Percentiles rank a stretch among this genome's conserved stretches.
Evolutionary conservation across 2,329 filamentous ascomycete species (phyloP).

Genomic region (Dothideomycetes sp.): DNA sequence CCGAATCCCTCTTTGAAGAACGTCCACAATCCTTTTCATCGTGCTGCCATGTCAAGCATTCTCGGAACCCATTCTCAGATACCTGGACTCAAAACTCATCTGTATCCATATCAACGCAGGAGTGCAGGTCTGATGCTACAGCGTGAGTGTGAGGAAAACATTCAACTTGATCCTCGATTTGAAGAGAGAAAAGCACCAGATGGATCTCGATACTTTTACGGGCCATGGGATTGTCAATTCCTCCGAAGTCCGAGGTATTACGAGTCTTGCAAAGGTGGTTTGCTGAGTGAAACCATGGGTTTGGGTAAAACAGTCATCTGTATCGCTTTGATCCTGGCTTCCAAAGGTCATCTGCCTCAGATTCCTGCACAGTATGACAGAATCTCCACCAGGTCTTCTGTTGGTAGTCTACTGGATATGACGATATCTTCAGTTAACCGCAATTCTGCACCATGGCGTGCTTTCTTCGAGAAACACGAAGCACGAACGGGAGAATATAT

Average conservation of each 20-base stretch:
- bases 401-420: constrained; percentile 65
- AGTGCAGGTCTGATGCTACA: constrained; percentile 79
- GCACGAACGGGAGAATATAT: constrained; percentile 43
- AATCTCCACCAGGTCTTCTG: constrained; percentile 34
- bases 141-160: constrained; percentile 58
- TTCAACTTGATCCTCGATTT: constrained; percentile 65
- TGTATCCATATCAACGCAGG: constrained; percentile 72
- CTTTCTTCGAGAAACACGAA: constrained; percentile 48
- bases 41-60: constrained; percentile 47
- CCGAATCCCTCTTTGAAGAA: constrained; percentile 48
- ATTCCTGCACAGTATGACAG: constrained; percentile 53
- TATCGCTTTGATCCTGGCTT: constrained; percentile 61
- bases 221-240: constrained; percentile 53
- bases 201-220: constrained; percentile 59
- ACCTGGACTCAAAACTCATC: constrained; percentile 50
- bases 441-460: constrained; percentile 61
- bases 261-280: constrained; percentile 65
- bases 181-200: constrained; percentile 50
- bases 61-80: constrained; percentile 41
- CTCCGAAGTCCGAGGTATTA: constrained; percentile 61
- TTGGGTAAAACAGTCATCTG: constrained; percentile 82
- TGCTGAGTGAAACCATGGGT: constrained; percentile 73
- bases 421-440: constrained; percentile 60
- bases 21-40: constrained; percentile 43
- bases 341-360: constrained; percentile 56